phyloP scores from a whole-genome alignment of 208 protist genomes.

The Trichomonas gallinae region DNA sequence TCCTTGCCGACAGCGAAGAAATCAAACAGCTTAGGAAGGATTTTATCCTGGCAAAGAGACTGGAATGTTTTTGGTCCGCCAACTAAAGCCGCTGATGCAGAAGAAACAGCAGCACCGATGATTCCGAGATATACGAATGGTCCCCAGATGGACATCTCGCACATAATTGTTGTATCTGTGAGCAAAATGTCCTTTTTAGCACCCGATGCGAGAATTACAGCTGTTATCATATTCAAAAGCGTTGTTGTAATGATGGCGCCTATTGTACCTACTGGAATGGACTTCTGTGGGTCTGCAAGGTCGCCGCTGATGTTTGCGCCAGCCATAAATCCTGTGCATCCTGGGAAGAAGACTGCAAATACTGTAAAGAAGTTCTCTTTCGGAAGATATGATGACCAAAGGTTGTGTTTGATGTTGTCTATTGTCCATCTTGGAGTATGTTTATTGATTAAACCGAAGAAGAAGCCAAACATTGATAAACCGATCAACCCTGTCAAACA shows the following conservation, averaged over 20 bases:
- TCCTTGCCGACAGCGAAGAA: not conserved
- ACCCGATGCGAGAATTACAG: not conserved
- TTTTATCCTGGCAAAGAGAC: not conserved
- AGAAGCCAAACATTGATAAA: not conserved
- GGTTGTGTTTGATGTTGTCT: not conserved
- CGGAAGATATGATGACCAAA: not conserved
- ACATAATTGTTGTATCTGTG: not conserved
- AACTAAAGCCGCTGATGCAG: not conserved
- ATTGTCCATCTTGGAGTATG: not conserved
- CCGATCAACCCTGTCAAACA: not conserved
- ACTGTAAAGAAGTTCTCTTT: not conserved
- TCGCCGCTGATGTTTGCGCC: slow-evolving; percentile 53
- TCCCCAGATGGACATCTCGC: not conserved
- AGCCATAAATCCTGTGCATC: slow-evolving; percentile 56
- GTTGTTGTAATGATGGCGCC: not conserved
- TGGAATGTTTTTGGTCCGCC: not conserved
- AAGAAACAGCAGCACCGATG: not conserved
- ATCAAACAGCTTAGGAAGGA: not conserved
- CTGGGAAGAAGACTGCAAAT: slow-evolving; percentile 55
- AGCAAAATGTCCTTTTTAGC: not conserved
- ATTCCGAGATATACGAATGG: not conserved
- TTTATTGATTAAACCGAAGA: no score
- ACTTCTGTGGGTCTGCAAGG: slow-evolving; percentile 42
- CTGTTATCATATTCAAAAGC: not conserved
- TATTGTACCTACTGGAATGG: slow-evolving; percentile 42